These are phyloP conservation scores for Starmerella gropengiesseri DNA, from an alignment of 805 yeast species.

Conservation along the genomic window DNA sequence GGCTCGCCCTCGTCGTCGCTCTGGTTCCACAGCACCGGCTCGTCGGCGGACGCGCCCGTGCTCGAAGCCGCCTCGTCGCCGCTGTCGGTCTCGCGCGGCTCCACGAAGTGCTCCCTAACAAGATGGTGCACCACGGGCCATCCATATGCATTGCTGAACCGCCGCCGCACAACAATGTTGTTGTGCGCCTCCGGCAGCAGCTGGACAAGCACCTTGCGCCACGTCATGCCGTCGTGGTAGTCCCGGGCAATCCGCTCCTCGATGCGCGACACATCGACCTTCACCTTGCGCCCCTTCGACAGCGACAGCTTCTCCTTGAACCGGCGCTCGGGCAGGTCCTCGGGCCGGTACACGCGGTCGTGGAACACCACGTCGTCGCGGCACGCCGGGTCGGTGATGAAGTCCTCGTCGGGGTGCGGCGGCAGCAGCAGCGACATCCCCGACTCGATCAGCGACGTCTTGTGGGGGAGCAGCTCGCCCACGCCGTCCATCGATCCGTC, in stretches of 20 bases:
- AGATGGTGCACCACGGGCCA: constrained; percentile 87
- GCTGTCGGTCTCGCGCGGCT: constrained; percentile 3
- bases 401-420: constrained; percentile 62
- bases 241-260: constrained; percentile 80
- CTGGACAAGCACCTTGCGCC: constrained; percentile 86
- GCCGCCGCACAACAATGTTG: constrained; percentile 76
- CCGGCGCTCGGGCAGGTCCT: constrained; percentile 52
- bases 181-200: constrained; percentile 91
- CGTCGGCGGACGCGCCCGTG: background rate
- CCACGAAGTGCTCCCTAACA: constrained; percentile 50
- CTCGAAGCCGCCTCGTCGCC: background rate
- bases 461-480: constrained; percentile 27
- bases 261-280: constrained; percentile 32
- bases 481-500: constrained; percentile 10
- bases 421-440: constrained; percentile 70
- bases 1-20: constrained; percentile 10
- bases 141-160: constrained; percentile 88
- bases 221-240: constrained; percentile 72
- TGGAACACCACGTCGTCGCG: constrained; percentile 66
- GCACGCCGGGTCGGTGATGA: constrained; percentile 52
- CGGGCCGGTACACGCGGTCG: constrained; percentile 60
- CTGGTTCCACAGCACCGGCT: constrained; percentile 13
- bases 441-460: constrained; percentile 65
- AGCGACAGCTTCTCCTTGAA: constrained; percentile 19
- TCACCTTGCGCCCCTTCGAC: constrained; percentile 9